Evolutionary conservation across 2,329 filamentous ascomycete genomes (phyloP).

Genomic region (Aspergillus awamori): DNA sequence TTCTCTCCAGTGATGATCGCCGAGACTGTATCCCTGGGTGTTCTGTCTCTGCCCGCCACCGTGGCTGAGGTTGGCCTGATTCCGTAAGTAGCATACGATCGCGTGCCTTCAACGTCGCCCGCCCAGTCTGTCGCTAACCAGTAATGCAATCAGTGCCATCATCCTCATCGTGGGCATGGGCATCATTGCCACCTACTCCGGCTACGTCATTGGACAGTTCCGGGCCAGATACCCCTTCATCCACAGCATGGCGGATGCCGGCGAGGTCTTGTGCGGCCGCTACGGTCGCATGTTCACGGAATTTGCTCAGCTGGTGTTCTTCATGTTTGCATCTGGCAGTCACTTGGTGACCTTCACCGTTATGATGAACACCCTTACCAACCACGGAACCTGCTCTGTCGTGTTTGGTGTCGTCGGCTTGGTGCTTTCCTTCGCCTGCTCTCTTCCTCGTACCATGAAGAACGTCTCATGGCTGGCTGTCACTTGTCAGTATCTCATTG

Average conservation of each 20-base stretch:
- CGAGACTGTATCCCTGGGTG: conserved; percentile 59
- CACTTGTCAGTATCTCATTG: conserved; percentile 45
- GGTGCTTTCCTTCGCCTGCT: conserved; percentile 60
- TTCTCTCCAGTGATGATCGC: conserved; percentile 54
- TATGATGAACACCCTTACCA: conserved; percentile 66
- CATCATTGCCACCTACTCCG: conserved; percentile 60
- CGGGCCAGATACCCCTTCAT: conserved; percentile 60
- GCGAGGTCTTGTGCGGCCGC: conserved; percentile 62
- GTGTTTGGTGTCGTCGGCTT: conserved; percentile 63
- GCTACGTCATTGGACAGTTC: conserved; percentile 62
- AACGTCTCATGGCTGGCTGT: conserved; percentile 64
- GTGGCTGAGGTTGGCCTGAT: conserved; percentile 56
- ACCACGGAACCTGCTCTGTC: conserved; percentile 65
- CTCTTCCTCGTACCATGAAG: conserved; percentile 64
- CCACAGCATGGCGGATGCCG: conserved; percentile 69
- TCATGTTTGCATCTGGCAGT: conserved; percentile 69
- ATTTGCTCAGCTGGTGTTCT: conserved; percentile 63
- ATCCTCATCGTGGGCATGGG: conserved; percentile 59
- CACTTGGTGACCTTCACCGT: conserved; percentile 71
- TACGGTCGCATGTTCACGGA: conserved; percentile 66
- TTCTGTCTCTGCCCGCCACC: conserved; percentile 57
- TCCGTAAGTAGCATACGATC: conserved; percentile 37
- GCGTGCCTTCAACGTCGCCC: background rate
- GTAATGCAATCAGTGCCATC: conserved; percentile 43
- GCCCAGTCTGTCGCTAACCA: conserved; percentile 2